A percentile compares a stretch with the other conserved stretches of the same genome.
These are phyloP conservation scores for Citrullus colocynthis DNA, from an alignment of 306 rosid species.

Conservation along the genomic window DNA sequence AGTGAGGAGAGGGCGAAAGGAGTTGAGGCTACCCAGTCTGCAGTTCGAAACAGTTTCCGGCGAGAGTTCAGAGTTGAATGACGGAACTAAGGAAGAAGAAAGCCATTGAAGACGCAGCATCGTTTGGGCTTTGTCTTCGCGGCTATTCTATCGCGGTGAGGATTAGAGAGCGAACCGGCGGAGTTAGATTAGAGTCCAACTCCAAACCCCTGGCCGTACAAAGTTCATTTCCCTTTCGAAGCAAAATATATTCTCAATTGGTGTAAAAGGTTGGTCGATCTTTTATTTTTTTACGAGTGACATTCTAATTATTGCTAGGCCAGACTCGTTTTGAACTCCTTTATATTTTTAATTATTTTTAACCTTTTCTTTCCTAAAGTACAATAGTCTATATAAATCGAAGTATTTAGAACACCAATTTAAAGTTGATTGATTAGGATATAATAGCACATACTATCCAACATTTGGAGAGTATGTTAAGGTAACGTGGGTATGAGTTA, in stretches of 20 bases:
- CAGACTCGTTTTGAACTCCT: too few relatives aligned
- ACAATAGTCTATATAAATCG: too few relatives aligned
- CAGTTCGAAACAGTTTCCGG: neutral
- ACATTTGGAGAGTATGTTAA: too few relatives aligned
- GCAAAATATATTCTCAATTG: neutral
- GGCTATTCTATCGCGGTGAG: neutral
- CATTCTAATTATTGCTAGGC: too few relatives aligned
- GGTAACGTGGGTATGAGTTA: too few relatives aligned
- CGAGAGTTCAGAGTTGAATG: neutral
- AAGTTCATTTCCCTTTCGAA: neutral
- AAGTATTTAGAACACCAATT: too few relatives aligned
- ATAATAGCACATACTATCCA: too few relatives aligned
- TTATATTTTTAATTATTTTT: too few relatives aligned
- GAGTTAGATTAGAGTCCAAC: neutral
- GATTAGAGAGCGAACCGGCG: neutral
- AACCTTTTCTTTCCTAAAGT: too few relatives aligned
- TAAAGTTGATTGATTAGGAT: too few relatives aligned
- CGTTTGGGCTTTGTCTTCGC: neutral
- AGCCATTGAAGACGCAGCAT: conserved; percentile 6
- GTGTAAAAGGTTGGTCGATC: neutral
- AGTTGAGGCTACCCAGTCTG: neutral
- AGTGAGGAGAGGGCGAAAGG: conserved; percentile 16
- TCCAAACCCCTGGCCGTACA: neutral
- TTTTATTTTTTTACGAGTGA: too few relatives aligned
- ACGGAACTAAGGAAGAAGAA: neutral